Percentiles rank a stretch among this genome's conserved stretches.
These are phyloP conservation scores for Carex littledalei DNA, from an alignment of 176 grass and related monocot genomes.

Conservation along the genomic window DNA sequence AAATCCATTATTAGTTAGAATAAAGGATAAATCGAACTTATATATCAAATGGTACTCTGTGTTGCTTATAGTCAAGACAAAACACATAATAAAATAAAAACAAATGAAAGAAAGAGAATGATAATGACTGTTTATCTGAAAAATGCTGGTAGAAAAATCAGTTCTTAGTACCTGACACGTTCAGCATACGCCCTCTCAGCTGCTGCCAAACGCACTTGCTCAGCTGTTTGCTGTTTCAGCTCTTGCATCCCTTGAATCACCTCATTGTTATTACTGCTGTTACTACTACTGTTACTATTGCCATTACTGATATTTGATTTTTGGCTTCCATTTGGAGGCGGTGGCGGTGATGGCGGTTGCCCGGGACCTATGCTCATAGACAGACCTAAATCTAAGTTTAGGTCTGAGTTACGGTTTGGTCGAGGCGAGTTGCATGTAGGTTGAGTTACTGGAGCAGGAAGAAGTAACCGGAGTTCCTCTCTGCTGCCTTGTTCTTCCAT, in stretches of 20 bases:
- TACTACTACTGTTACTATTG: slow-evolving; percentile 1
- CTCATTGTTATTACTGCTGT: slow-evolving; percentile 10
- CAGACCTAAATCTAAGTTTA: slow-evolving; percentile 63
- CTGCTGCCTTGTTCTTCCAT: slow-evolving; percentile 63
- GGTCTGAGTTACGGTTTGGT: background rate
- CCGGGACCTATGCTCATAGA: slow-evolving; percentile 57
- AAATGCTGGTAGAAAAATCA: background rate
- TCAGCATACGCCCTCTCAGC: slow-evolving; percentile 78
- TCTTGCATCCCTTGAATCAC: slow-evolving; percentile 30
- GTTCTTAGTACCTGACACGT: slow-evolving; percentile 31
- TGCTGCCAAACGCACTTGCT: slow-evolving; percentile 66
- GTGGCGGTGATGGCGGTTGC: background rate
- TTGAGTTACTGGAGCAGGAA: slow-evolving; percentile 24
- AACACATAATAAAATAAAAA: background rate
- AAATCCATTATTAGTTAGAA: background rate
- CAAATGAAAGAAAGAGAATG: background rate
- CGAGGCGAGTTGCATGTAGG: background rate
- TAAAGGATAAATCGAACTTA: background rate
- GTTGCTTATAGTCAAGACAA: background rate
- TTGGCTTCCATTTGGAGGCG: background rate
- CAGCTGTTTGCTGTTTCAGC: slow-evolving; percentile 78
- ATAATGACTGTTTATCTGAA: background rate
- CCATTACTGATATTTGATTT: slow-evolving; percentile 25
- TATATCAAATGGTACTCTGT: background rate
- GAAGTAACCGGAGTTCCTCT: slow-evolving; percentile 57